Evolutionary conservation across 805 yeast genomes (phyloP).

Genomic region (Lipomyces orientalis): DNA sequence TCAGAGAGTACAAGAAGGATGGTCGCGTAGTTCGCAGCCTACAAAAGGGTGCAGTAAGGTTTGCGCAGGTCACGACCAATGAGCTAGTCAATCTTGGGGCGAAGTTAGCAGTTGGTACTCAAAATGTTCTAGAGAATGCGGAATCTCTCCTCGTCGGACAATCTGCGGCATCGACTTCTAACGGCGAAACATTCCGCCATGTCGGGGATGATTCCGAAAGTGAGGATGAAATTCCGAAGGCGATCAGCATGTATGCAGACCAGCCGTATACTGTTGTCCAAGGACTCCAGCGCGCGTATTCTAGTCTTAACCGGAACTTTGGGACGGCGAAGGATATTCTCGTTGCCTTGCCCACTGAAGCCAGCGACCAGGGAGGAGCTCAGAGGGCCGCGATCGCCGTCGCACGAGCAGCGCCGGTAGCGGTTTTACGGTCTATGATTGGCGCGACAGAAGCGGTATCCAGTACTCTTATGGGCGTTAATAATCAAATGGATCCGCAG

Average conservation of each 20-base stretch:
- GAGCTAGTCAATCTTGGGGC: slow-evolving; percentile 84
- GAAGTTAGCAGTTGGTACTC: slow-evolving; percentile 86
- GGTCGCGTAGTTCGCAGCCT: slow-evolving; percentile 71
- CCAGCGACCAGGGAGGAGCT: slow-evolving; percentile 68
- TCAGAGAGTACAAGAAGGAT: slow-evolving; percentile 74
- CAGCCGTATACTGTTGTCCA: slow-evolving; percentile 76
- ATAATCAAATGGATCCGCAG: slow-evolving; percentile 76
- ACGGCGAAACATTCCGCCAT: slow-evolving; percentile 10
- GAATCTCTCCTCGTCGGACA: slow-evolving; percentile 78
- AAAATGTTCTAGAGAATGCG: slow-evolving; percentile 74
- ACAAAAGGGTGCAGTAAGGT: slow-evolving; percentile 74
- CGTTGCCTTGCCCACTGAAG: slow-evolving; percentile 61
- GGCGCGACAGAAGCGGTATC: slow-evolving; percentile 93
- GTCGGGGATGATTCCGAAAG: slow-evolving; percentile 41
- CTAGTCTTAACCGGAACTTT: slow-evolving; percentile 71
- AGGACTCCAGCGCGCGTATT: slow-evolving; percentile 78
- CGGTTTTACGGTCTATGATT: slow-evolving; percentile 80
- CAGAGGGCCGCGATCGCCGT: slow-evolving; percentile 70
- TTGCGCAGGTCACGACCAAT: slow-evolving; percentile 77
- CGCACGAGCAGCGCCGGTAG: slow-evolving; percentile 78
- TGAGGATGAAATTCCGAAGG: slow-evolving; percentile 48
- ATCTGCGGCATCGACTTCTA: slow-evolving; percentile 30
- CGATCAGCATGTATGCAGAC: slow-evolving; percentile 77
- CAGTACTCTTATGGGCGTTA: slow-evolving; percentile 79
- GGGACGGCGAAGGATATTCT: slow-evolving; percentile 69